Conservation (phyloP, 2,329 filamentous ascomycete species). For the Chaetothyriales sp. region DNA sequence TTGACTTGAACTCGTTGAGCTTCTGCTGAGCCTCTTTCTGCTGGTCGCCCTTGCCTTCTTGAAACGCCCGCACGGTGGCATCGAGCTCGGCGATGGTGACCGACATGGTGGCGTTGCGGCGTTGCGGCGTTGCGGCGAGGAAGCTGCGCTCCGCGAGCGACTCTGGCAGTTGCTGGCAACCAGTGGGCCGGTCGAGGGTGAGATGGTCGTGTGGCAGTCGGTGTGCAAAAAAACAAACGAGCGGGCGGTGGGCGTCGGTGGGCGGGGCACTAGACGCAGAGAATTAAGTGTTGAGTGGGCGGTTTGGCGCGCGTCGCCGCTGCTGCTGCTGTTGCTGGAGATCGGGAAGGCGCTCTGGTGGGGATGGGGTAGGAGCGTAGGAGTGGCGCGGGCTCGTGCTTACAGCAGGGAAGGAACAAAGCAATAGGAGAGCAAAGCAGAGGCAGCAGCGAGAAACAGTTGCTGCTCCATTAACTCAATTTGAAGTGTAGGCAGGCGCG, state of each 20-base stretch:
- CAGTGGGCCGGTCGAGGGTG: background rate
- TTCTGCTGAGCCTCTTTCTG: slow-evolving; percentile 27
- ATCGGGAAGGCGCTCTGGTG: background rate
- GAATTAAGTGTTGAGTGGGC: background rate
- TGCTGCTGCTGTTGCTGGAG: background rate
- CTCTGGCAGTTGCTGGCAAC: background rate
- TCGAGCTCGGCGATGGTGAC: slow-evolving; percentile 86
- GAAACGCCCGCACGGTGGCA: slow-evolving; percentile 89
- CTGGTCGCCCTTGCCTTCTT: slow-evolving; percentile 87
- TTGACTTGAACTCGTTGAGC: slow-evolving; percentile 69
- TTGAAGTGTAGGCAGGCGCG: background rate
- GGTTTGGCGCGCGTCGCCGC: background rate
- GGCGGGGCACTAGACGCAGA: background rate
- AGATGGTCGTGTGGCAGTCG: background rate
- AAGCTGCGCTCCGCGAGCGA: background rate
- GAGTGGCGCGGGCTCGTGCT: background rate
- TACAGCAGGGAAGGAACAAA: background rate
- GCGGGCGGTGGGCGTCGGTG: background rate
- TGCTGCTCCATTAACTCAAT: background rate
- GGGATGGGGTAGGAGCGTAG: background rate
- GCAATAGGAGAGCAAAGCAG: background rate
- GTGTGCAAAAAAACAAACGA: background rate
- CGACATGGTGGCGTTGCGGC: slow-evolving; percentile 34
- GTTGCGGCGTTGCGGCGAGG: slow-evolving; percentile 5
- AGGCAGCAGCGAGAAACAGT: background rate